phyloP scores from a whole-genome alignment of 169 alveolate genomes.

The Prorocentrum cordatum region DNA sequence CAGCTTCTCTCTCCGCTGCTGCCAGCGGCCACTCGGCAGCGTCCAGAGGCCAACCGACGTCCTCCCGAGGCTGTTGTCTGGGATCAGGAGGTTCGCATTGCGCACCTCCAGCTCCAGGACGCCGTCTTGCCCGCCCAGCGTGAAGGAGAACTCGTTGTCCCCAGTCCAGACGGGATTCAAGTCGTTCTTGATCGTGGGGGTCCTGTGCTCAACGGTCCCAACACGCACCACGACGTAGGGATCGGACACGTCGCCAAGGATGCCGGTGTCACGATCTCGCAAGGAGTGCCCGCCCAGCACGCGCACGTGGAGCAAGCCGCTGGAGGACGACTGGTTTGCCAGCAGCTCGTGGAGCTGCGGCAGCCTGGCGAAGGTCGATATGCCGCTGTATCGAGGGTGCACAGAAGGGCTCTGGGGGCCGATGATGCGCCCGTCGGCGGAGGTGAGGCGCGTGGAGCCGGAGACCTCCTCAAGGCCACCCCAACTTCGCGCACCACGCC shows the following conservation, averaged over 20 bases:
- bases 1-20: neutral
- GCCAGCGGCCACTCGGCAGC: neutral
- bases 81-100: neutral
- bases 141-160: neutral
- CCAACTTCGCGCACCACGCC: too few species aligned
- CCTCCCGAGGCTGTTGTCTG: neutral
- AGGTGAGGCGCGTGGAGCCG: too few species aligned
- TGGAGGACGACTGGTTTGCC: neutral
- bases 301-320: neutral
- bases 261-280: too few species aligned
- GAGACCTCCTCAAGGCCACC: too few species aligned
- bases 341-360: constrained; percentile 27
- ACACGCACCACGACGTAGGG: too few species aligned
- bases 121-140: neutral
- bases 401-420: neutral
- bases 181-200: too few species aligned
- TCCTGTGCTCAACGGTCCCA: too few species aligned
- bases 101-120: neutral
- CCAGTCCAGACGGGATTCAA: too few species aligned
- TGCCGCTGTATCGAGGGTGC: constrained; percentile 10
- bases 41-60: neutral
- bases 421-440: too few species aligned
- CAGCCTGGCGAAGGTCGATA: constrained; percentile 21
- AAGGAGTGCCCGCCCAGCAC: neutral
- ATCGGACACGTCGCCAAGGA: too few species aligned